Conservation (phyloP, 805 yeast species). For the Kodamaea leandrae region DNA sequence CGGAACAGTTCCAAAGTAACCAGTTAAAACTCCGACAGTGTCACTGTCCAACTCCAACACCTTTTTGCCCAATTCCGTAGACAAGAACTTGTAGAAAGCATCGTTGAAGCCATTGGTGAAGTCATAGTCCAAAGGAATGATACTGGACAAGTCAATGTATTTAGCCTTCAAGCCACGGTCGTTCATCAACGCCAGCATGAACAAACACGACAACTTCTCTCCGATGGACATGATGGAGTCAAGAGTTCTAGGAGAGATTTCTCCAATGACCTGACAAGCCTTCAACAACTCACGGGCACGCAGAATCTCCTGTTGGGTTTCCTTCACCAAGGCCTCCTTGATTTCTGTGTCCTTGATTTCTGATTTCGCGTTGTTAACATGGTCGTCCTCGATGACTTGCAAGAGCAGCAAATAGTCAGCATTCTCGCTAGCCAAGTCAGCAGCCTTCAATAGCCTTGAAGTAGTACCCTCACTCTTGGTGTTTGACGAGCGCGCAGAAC, state of each 20-base stretch:
- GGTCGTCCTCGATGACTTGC: conserved; percentile 73
- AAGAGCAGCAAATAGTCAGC: conserved; percentile 58
- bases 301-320: conserved; percentile 63
- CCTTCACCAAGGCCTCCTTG: conserved; percentile 51
- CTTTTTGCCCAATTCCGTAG: conserved; percentile 50
- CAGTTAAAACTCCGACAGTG: conserved; percentile 87
- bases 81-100: conserved; percentile 55
- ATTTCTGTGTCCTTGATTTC: conserved; percentile 48
- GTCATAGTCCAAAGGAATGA: conserved; percentile 64
- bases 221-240: conserved; percentile 92
- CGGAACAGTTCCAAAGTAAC: conserved; percentile 94
- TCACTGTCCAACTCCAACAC: conserved; percentile 39
- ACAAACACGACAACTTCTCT: conserved; percentile 87
- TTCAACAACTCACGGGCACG: conserved; percentile 67
- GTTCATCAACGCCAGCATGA: conserved; percentile 80
- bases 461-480: conserved; percentile 96
- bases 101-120: conserved; percentile 63
- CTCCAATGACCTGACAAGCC: conserved; percentile 91
- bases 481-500: conserved; percentile 90
- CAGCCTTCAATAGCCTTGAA: conserved; percentile 77
- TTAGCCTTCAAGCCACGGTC: conserved; percentile 77
- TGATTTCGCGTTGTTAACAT: conserved; percentile 64
- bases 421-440: conserved; percentile 69
- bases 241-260: conserved; percentile 80
- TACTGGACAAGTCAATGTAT: conserved; percentile 73